Evolutionary conservation across 2,329 filamentous ascomycete species (phyloP), one percentile per base, ranked within the genome.

Genomic region (Cordyceps farinosa): DNA sequence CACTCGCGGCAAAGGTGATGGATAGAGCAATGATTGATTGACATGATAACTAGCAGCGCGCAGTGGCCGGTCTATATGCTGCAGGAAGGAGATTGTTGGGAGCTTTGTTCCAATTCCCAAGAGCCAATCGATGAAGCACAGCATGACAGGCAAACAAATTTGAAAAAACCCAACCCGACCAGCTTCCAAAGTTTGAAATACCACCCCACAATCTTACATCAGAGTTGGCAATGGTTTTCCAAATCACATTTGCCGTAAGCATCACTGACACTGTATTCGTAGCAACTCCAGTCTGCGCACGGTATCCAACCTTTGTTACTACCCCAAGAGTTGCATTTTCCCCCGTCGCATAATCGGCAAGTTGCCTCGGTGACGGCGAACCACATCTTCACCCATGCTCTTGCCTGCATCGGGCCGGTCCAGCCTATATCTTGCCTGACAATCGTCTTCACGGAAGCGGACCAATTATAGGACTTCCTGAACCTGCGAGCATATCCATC

Each of bases 311-410:
- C 32, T 13, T 36, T 59, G 36, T 9, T 59, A 13, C 5, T 9
- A 0, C 2, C 22, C 56, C 56, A 59, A 0, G 17, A 22, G 15
- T n/a, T 9, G 17, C 48, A 51, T 15, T 50, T 30, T 6, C 13
- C 4, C 10, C 56, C 36, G 7, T 29, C 13, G 45, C 56, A 59
- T 22, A 13, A 7, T 3, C 34, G 32, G 17, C 56, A 59, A 9
- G 3, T 40, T 8, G 44, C 56, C 22, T 59, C 56, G 2, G 44
- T 59, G 10, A 59, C 56, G 36, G 56, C 30, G 36, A 59, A 59
- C 56, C 56, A 59, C 44, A 50, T 32, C 56, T 59, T 59, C n/a
- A 59, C 6, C 56, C 56, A 59, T 8, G 50, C 2, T n/a, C 56
- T 29, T n/a, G 17, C 29, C 11, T 59, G 17, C 11, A n/a, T 13